Conservation (phyloP, 139 green algal genomes). For the Chara braunii region DNA sequence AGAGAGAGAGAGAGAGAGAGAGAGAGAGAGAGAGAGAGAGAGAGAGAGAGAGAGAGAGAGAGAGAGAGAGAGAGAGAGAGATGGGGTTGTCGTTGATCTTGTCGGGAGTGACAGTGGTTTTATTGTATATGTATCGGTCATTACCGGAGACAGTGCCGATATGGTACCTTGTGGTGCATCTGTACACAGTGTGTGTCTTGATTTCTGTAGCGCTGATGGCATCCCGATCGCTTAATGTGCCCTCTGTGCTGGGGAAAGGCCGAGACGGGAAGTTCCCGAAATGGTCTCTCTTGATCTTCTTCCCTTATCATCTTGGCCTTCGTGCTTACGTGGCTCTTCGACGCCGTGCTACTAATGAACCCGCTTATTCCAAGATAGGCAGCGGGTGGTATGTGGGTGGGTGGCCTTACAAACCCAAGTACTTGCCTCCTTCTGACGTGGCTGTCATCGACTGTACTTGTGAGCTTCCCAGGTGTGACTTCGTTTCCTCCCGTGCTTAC, state of each 20-base stretch:
- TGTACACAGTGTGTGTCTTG: too few relatives aligned
- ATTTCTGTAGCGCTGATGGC: too few relatives aligned
- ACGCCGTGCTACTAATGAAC: background rate
- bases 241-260: background rate
- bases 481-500: background rate
- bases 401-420: background rate
- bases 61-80: too few relatives aligned
- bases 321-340: background rate
- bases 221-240: background rate
- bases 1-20: too few relatives aligned
- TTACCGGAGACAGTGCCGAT: too few relatives aligned
- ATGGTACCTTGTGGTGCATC: too few relatives aligned
- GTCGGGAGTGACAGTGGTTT: too few relatives aligned
- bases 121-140: too few relatives aligned
- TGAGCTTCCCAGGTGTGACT: background rate
- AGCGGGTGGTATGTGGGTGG: background rate
- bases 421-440: background rate
- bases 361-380: background rate
- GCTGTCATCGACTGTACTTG: slow-evolving; percentile 1
- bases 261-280: background rate
- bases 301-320: background rate
- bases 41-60: too few relatives aligned
- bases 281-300: background rate
- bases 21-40: too few relatives aligned
- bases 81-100: too few relatives aligned